Percentiles rank a stretch among this genome's conserved stretches.
Evolutionary conservation across 1,284 basidiomycete species (phyloP).

Genomic region (Wolfiporia cocos): DNA sequence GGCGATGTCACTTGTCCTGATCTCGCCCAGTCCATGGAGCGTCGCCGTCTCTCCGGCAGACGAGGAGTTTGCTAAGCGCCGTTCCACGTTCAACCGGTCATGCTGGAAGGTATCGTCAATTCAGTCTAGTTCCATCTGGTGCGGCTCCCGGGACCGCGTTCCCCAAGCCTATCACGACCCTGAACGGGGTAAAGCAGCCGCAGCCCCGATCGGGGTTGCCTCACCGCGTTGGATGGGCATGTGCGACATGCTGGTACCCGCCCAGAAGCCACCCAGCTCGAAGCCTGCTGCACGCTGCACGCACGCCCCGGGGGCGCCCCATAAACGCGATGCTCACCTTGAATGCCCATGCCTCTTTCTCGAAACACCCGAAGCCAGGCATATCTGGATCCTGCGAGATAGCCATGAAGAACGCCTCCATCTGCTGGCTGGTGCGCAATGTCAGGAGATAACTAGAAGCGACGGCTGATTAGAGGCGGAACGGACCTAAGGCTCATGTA

Average conservation of each 20-base stretch:
- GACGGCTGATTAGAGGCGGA: background rate
- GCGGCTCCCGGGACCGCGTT: too few relatives aligned
- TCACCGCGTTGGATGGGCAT: too few relatives aligned
- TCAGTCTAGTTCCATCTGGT: too few relatives aligned
- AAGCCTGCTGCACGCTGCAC: too few relatives aligned
- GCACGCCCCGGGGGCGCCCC: too few relatives aligned
- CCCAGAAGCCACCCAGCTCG: too few relatives aligned
- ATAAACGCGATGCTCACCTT: constrained; percentile 43
- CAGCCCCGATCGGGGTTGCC: too few relatives aligned
- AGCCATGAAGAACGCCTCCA: constrained; percentile 73
- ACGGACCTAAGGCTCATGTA: constrained; percentile 53
- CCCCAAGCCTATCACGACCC: background rate
- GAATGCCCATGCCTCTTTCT: constrained; percentile 71
- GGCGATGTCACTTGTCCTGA: constrained; percentile 74
- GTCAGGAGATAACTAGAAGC: background rate
- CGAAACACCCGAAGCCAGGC: constrained; percentile 67
- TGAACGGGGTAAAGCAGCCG: background rate
- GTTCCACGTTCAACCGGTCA: constrained; percentile 66
- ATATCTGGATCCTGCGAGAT: constrained; percentile 38
- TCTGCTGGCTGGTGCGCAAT: constrained; percentile 47
- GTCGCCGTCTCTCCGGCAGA: constrained; percentile 23
- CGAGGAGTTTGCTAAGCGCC: constrained; percentile 40
- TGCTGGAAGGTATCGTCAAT: constrained; percentile 41
- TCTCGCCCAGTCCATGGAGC: constrained; percentile 30
- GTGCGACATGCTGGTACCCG: too few relatives aligned